Base-by-base conservation (phyloP, 257 asterid species). In the Gentiana straminea region DNA sequence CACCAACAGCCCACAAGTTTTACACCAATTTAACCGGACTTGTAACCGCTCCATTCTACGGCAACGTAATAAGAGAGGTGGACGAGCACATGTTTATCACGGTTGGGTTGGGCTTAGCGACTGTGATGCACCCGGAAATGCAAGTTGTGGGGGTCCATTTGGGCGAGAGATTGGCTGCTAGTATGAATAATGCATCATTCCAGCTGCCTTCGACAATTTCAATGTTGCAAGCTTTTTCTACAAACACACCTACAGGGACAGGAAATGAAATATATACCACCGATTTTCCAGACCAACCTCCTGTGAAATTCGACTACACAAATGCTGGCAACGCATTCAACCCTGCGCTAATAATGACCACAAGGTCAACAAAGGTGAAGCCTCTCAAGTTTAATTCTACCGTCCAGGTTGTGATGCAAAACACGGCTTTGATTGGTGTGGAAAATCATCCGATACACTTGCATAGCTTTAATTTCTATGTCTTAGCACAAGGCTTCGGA, bases 41-140 rank as follows among this genome's bases (percentile, higher is more conserved):
- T 2, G 35, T 7, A 4, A 34, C 32, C n/a, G 49, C 48, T 7
- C 69, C 54, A 1, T 51, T 50, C 33, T 5, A 9, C 1, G 49
- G n/a, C 12, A 39, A 63, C 0, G 64, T 65, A 7, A 54, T 64
- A n/a, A 8, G 8, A 8, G 8, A 13, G 0, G 65, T 58, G 8
- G 70, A 65, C 54, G 55, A 58, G 36, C 44, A 35, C 2, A 52
- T 65, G 60, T 45, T 52, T 13, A 9, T 65, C 2, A 65, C 60
- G 6, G 8, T 52, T 52, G 64, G 68, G 5, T 9, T 64, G 36
- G 59, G 64, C 13, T 48, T 58, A 0, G 36, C 39, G 33, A 34
- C 0, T 57, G 63, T 36, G 41, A 2, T 3, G 54, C 35, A 33
- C 37, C 3, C 6, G 54, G 37, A n/a, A 79, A 82, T 58, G 74